Conservation (phyloP, 108 stramenopile genomes). For the Fistulifera solaris region DNA sequence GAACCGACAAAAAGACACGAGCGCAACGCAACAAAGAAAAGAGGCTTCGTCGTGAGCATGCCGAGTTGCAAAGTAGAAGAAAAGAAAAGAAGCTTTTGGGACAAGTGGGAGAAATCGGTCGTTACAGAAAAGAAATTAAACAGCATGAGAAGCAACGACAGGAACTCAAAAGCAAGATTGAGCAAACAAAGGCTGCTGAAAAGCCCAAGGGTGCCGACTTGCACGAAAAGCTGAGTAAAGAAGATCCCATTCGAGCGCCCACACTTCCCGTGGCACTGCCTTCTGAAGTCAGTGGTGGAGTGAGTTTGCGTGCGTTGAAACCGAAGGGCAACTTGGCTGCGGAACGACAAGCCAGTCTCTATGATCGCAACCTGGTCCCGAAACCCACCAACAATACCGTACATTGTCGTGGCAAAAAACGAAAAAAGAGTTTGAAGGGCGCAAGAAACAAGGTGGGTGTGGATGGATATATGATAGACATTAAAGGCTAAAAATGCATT, state of each 20-base stretch:
- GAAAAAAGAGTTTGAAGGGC: constrained; percentile 4
- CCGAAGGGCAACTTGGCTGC: constrained; percentile 76
- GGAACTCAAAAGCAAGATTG: constrained; percentile 17
- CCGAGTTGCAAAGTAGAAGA: constrained; percentile 35
- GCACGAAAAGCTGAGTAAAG: constrained; percentile 44
- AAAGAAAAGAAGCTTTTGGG: constrained; percentile 42
- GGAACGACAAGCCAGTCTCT: constrained; percentile 70
- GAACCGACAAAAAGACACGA: constrained; percentile 62
- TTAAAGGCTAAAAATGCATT: too few relatives aligned
- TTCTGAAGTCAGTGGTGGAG: constrained; percentile 37
- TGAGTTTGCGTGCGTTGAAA: constrained; percentile 52
- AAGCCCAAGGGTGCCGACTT: constrained; percentile 25
- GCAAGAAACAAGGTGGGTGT: not conserved
- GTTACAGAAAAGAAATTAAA: constrained; percentile 32
- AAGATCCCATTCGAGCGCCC: constrained; percentile 62
- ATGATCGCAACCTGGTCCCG: constrained; percentile 59
- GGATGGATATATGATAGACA: too few relatives aligned
- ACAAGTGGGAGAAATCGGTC: constrained; percentile 34
- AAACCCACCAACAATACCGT: constrained; percentile 13
- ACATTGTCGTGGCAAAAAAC: not conserved
- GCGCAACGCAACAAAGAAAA: constrained; percentile 81
- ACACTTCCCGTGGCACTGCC: constrained; percentile 72
- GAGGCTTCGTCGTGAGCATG: constrained; percentile 42
- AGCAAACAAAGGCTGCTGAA: constrained; percentile 19
- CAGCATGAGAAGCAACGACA: constrained; percentile 11